Percentiles rank a stretch among this genome's conserved stretches.
Evolutionary conservation across 768 basidiomycete species (phyloP).

Genomic region (Termitomyces sp.): DNA sequence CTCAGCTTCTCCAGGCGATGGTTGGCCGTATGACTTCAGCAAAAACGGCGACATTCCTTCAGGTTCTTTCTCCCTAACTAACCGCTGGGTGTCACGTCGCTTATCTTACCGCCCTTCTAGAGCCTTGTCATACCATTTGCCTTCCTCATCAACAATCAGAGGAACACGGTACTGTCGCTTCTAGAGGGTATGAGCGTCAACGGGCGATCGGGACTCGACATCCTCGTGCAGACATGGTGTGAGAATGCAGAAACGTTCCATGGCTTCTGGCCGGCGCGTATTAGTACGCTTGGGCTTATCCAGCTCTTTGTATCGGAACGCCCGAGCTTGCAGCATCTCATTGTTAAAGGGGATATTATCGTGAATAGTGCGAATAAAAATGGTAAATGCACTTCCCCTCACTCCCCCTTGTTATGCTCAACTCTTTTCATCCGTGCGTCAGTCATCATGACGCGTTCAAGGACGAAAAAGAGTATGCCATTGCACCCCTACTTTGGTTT

Average conservation of each 20-base stretch:
- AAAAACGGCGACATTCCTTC: conserved; percentile 87
- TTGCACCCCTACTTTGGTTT: conserved; percentile 9
- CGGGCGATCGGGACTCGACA: conserved; percentile 68
- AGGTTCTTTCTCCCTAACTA: conserved; percentile 42
- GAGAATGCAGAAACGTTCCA: conserved; percentile 94
- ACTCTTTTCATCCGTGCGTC: conserved; percentile 17
- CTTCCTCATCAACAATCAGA: conserved; percentile 86
- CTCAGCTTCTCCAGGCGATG: conserved; percentile 84
- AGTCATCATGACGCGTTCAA: conserved; percentile 98
- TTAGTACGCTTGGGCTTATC: conserved; percentile 80
- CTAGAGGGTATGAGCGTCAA: conserved; percentile 65
- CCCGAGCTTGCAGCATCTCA: conserved; percentile 60
- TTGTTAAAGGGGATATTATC: conserved; percentile 91
- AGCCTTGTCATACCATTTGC: conserved; percentile 92
- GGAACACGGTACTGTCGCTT: conserved; percentile 72
- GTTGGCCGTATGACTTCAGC: conserved; percentile 76
- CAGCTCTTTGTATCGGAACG: conserved; percentile 67
- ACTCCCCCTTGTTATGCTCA: conserved; percentile 13
- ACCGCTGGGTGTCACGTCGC: neutral
- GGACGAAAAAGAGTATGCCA: conserved; percentile 76
- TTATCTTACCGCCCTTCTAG: conserved; percentile 30
- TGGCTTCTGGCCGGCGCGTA: conserved; percentile 88
- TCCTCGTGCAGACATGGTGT: conserved; percentile 91
- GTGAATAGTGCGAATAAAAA: conserved; percentile 76
- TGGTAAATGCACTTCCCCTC: conserved; percentile 47